phyloP scores from a whole-genome alignment of 169 alveolate species.

The Blepharisma undulans region DNA sequence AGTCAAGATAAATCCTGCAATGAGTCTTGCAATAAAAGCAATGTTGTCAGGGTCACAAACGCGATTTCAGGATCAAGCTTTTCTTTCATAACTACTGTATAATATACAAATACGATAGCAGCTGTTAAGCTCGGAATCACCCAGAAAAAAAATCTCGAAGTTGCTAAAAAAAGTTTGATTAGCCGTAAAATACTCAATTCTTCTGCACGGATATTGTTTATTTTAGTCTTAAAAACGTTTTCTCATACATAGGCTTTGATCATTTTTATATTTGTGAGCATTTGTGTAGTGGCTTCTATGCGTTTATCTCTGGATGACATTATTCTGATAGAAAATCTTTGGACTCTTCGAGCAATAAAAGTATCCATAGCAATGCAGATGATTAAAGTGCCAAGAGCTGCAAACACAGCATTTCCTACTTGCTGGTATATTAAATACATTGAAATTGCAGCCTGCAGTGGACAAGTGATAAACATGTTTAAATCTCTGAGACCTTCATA shows the following conservation, averaged over 20 bases:
- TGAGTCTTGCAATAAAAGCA: not conserved
- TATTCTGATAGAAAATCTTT: not conserved
- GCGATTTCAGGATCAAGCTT: not conserved
- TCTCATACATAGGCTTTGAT: slow-evolving; percentile 89
- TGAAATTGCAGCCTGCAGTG: not conserved
- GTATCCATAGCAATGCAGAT: not conserved
- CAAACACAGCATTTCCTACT: not conserved
- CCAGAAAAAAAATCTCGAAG: not conserved
- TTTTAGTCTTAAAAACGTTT: slow-evolving; percentile 64
- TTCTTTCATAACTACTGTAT: slow-evolving; percentile 10
- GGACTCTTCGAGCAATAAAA: not conserved
- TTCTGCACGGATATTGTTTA: slow-evolving; percentile 61
- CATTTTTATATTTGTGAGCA: slow-evolving; percentile 76
- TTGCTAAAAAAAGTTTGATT: not conserved
- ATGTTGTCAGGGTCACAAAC: not conserved
- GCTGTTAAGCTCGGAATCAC: not conserved
- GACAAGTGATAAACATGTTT: not conserved
- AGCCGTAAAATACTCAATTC: slow-evolving; percentile 58
- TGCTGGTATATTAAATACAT: not conserved
- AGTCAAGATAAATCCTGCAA: not conserved
- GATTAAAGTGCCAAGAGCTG: not conserved
- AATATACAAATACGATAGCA: not conserved
- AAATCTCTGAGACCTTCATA: not conserved
- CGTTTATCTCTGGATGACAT: slow-evolving; percentile 37
- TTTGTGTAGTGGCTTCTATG: slow-evolving; percentile 67